phyloP scores from a whole-genome alignment of 192 early-diverging fungal species.

The Pilaira anomala region DNA sequence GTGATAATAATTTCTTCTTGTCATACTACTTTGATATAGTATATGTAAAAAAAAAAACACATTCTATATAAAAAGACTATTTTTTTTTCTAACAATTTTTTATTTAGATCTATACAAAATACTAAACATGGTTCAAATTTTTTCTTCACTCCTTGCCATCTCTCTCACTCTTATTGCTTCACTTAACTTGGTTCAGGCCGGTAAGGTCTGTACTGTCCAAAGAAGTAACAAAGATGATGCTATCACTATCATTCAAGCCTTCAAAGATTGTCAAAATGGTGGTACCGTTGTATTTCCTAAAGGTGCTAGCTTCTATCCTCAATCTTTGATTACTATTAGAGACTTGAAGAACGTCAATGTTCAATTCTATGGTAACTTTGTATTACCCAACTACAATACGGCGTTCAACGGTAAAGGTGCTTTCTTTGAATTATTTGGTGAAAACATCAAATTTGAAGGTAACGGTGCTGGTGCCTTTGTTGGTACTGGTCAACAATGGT shows the following conservation, averaged over 20 bases:
- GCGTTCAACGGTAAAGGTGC: slow-evolving; percentile 5
- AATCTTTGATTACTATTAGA: not conserved
- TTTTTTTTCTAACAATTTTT: no score
- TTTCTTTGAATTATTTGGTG: slow-evolving; percentile 13
- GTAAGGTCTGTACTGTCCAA: slow-evolving; percentile 18
- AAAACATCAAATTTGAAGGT: slow-evolving; percentile 18
- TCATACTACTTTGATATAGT: no score
- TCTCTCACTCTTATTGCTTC: no score
- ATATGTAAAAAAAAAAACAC: no score
- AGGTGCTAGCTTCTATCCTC: slow-evolving; percentile 12
- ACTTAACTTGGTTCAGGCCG: not conserved
- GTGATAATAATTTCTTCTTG: no score
- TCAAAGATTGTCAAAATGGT: slow-evolving; percentile 15
- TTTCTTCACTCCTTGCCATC: no score
- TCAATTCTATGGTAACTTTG: slow-evolving; percentile 17
- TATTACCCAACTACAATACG: slow-evolving; percentile 10
- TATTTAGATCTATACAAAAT: no score
- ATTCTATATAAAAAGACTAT: no score
- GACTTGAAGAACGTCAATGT: slow-evolving; percentile 18
- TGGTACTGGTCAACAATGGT: slow-evolving; percentile 28
- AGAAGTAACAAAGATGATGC: slow-evolving; percentile 17
- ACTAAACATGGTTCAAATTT: no score
- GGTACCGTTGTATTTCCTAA: slow-evolving; percentile 17
- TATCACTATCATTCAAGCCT: slow-evolving; percentile 9
- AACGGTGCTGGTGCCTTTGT: slow-evolving; percentile 13